A percentile compares a stretch with the other conserved stretches of the same genome.
phyloP scores from a whole-genome alignment of 257 asterid genomes.

The Nicotiana sylvestris region DNA sequence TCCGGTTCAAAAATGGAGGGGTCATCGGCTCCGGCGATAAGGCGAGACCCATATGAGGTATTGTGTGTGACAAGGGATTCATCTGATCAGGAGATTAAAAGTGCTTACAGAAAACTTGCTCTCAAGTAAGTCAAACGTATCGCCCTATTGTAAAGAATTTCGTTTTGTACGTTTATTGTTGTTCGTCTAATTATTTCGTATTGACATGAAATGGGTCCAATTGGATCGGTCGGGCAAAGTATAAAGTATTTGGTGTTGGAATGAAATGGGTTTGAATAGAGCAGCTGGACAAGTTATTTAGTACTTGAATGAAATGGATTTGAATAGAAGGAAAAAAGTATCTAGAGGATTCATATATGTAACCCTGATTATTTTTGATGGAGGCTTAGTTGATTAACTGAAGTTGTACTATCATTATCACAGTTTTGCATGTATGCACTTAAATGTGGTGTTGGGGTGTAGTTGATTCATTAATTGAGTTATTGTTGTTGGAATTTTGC shows the following conservation, averaged over 20 bases:
- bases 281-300: not conserved
- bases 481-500: not conserved
- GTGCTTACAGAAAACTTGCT: constrained; percentile 97
- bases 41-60: constrained; percentile 97
- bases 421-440: not conserved
- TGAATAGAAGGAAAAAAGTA: not conserved
- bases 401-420: not conserved
- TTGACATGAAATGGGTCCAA: not conserved
- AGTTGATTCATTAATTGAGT: not conserved
- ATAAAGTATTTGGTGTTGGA: not conserved
- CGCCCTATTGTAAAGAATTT: not conserved
- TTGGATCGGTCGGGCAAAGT: not conserved
- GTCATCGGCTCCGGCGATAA: constrained; percentile 59
- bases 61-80: constrained; percentile 77
- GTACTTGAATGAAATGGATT: not conserved
- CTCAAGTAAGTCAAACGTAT: constrained; percentile 52
- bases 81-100: constrained; percentile 93
- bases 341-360: not conserved
- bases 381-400: not conserved
- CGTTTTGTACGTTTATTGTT: not conserved
- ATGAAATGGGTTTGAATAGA: not conserved
- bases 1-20: constrained; percentile 75
- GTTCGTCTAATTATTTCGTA: not conserved
- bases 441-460: not conserved
- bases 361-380: not conserved